Evolutionary conservation across 495 filamentous ascomycete species (phyloP).

Genomic region (Lasiosphaeriaceae sp.): DNA sequence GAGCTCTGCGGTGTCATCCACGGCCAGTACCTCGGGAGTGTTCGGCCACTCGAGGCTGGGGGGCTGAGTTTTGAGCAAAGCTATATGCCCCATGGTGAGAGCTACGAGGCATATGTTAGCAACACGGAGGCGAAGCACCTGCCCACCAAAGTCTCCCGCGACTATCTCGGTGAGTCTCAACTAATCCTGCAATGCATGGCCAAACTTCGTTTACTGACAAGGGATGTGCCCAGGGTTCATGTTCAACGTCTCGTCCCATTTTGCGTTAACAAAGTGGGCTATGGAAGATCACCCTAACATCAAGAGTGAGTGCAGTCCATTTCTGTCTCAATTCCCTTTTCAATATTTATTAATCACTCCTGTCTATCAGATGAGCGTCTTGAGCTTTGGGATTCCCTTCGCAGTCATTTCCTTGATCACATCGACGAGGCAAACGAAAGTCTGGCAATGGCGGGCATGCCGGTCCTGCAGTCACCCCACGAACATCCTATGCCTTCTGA

Average conservation of each 20-base stretch:
- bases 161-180: constrained; percentile 13
- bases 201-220: not conserved
- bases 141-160: constrained; percentile 7
- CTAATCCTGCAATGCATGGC: not conserved
- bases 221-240: constrained; percentile 18
- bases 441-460: constrained; percentile 10
- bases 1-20: constrained; percentile 55
- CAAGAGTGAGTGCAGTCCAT: constrained; percentile 11
- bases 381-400: constrained; percentile 14
- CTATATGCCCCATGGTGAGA: constrained; percentile 28
- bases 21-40: constrained; percentile 58
- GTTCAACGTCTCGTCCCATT: constrained; percentile 23
- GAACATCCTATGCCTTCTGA: not conserved
- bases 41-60: constrained; percentile 52
- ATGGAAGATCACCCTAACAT: constrained; percentile 20
- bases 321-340: not conserved
- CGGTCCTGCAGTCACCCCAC: too few species aligned
- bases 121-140: constrained; percentile 5
- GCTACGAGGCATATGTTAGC: constrained; percentile 13
- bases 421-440: constrained; percentile 13
- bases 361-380: not conserved
- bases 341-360: not conserved
- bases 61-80: constrained; percentile 50
- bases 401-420: constrained; percentile 19
- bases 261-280: constrained; percentile 22